Evolutionary conservation across 2,329 filamentous ascomycete species (phyloP).

Genomic region (Ophiostoma ulmi): DNA sequence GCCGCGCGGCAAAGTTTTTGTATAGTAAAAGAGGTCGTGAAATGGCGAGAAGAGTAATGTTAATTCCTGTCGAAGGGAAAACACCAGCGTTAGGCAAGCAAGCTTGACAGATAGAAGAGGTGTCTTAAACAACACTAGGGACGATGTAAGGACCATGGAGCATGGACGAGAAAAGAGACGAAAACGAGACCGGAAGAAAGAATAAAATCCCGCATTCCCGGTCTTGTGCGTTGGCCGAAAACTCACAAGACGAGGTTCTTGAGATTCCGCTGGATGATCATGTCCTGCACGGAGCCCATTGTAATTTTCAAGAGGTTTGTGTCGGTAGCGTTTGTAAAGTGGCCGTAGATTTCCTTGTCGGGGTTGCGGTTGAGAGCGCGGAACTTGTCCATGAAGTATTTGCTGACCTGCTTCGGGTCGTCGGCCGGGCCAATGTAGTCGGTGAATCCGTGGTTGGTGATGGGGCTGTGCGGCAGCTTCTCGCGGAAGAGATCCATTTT

Average conservation of each 20-base stretch:
- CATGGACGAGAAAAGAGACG: neutral
- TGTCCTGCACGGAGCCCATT: conserved; percentile 80
- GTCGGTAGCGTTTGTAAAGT: conserved; percentile 59
- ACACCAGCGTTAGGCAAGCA: conserved; percentile 7
- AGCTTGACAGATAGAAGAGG: neutral
- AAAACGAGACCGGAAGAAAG: conserved; percentile 1
- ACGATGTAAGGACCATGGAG: no score
- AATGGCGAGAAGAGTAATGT: neutral
- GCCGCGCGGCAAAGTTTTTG: neutral
- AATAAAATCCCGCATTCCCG: neutral
- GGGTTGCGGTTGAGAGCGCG: conserved; percentile 66
- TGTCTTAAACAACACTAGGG: neutral
- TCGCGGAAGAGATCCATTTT: conserved; percentile 82
- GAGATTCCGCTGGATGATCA: conserved; percentile 79
- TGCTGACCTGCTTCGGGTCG: conserved; percentile 68
- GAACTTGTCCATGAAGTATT: conserved; percentile 80
- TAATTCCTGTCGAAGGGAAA: neutral
- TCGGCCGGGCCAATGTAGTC: conserved; percentile 69
- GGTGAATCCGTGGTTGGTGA: conserved; percentile 68
- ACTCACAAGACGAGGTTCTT: conserved; percentile 70
- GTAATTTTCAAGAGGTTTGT: conserved; percentile 78
- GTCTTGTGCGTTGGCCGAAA: neutral
- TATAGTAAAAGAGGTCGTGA: neutral
- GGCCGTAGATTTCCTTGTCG: conserved; percentile 59
- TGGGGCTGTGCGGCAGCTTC: conserved; percentile 65